Evolutionary conservation across 305 asterid species (phyloP).

Genomic region (Fraxinus ornus): DNA sequence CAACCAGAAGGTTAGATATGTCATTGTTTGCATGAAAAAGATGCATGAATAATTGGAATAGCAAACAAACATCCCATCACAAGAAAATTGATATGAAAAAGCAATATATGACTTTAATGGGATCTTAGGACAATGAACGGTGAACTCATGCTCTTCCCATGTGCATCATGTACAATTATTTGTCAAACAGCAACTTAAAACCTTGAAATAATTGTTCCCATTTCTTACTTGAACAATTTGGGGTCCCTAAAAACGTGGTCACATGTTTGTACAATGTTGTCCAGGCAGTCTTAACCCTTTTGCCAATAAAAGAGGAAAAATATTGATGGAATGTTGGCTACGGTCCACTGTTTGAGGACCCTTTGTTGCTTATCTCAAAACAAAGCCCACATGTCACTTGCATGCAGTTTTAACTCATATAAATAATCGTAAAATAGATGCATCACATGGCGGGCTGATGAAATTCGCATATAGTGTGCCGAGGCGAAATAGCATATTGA

Average conservation of each 20-base stretch:
- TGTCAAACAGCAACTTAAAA: constrained; percentile 26
- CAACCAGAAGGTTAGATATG: background rate
- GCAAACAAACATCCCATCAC: background rate
- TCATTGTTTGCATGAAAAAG: background rate
- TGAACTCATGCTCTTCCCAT: constrained; percentile 31
- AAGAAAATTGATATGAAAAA: background rate
- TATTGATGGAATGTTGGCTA: constrained; percentile 22
- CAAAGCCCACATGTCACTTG: constrained; percentile 38
- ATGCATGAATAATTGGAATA: background rate
- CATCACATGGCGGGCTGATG: too few species aligned
- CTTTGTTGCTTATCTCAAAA: constrained; percentile 29
- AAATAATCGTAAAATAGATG: too few species aligned
- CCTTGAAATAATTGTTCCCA: constrained; percentile 21
- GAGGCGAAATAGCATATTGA: too few species aligned
- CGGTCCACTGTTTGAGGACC: constrained; percentile 25
- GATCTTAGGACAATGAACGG: constrained; percentile 27
- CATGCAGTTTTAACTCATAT: constrained; percentile 21
- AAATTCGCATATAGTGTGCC: too few species aligned
- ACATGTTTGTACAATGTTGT: constrained; percentile 26
- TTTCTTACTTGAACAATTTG: constrained; percentile 16
- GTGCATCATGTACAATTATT: constrained; percentile 41
- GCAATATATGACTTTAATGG: constrained; percentile 6
- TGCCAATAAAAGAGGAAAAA: constrained; percentile 16
- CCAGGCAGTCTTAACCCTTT: constrained; percentile 25
- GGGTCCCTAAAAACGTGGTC: constrained; percentile 10